Base-by-base conservation (phyloP, 2,329 filamentous ascomycete genomes). In the Fusarium concolor region DNA sequence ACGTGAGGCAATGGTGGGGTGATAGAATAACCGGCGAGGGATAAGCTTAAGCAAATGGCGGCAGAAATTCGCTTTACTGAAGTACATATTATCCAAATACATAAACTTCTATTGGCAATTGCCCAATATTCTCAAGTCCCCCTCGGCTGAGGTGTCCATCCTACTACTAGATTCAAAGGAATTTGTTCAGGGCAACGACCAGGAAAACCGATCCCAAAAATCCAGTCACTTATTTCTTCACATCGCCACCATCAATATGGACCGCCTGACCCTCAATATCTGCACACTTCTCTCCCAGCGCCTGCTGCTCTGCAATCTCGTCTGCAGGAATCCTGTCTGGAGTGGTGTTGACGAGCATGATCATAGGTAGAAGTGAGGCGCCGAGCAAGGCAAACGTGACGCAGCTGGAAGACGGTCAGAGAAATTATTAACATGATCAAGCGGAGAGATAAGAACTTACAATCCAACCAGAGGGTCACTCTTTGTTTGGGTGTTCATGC, bases 401-500 rank as follows among this genome's bases (percentile, higher is more conserved):
- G 17, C 42, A 62, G 9, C 42, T 62, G 3, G 0, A 17, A 0
- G 3, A 12, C 4, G 0, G 2, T 51, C 8, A 38, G 57, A 3
- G n/a, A 15, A 4, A 1, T 3, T 0, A 35, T 35, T 3, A 5
- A n/a, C 5, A 1, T 6, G n/a, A 10, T 1, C 1, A 3, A 20
- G 8, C 5, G 4, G 1, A 5, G 7, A 20, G 2, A 5, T 2
- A 18, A 4, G 1, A 4, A 31, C 49, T 35, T 29, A 56, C 59
- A 44, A 62, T 2, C 59, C 42, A 33, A 62, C 12, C 1, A 62
- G 31, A 2, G 59, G 59, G 7, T 49, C 59, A 2, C 59, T 62
- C 59, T 46, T 62, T 2, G 59, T 62, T 10, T 55, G 59, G 5
- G 59, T 46, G 11, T 62, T 62, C 59, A 62, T 62, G 3, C 59